Conservation (phyloP, 768 basidiomycete genomes). For the Auriscalpium microsporum region DNA sequence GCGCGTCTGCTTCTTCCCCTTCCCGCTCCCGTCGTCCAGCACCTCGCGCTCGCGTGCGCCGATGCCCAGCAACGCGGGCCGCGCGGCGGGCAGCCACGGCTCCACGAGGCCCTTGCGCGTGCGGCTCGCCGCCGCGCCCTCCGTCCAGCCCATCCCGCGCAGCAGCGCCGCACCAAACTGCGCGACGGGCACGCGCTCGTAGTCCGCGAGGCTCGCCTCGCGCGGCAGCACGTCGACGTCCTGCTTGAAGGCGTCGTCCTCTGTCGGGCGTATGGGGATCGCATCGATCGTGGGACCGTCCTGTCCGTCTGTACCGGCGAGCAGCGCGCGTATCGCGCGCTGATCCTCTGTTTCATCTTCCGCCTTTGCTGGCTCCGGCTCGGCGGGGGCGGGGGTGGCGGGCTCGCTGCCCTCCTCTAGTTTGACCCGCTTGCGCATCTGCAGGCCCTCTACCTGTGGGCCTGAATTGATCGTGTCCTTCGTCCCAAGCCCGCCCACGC, state of each 20-base stretch:
- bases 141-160: slow-evolving; percentile 96
- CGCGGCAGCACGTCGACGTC: slow-evolving; percentile 80
- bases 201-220: slow-evolving; percentile 71
- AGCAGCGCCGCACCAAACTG: slow-evolving; percentile 91
- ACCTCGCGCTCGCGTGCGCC: slow-evolving; percentile 85
- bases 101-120: slow-evolving; percentile 52
- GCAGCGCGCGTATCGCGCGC: slow-evolving; percentile 68
- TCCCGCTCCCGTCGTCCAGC: slow-evolving; percentile 58
- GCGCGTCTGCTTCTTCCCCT: slow-evolving; percentile 32
- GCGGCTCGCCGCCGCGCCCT: slow-evolving; percentile 58
- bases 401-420: slow-evolving; percentile 18
- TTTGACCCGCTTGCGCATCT: slow-evolving; percentile 32
- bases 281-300: slow-evolving; percentile 40
- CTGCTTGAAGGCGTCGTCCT: slow-evolving; percentile 76
- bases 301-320: slow-evolving; percentile 42
- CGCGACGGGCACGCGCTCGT: slow-evolving; percentile 82
- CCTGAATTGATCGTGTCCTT: slow-evolving; percentile 72
- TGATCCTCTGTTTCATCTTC: slow-evolving; percentile 66
- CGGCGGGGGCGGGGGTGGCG: neutral
- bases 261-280: slow-evolving; percentile 53
- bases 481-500: slow-evolving; percentile 70
- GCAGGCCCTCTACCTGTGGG: slow-evolving; percentile 61
- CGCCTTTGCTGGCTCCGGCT: slow-evolving; percentile 20
- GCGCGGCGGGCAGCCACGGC: slow-evolving; percentile 72
- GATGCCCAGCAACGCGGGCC: slow-evolving; percentile 85